Base-by-base conservation (phyloP, 169 alveolate species). In the Cryptosporidium xiaoi region DNA sequence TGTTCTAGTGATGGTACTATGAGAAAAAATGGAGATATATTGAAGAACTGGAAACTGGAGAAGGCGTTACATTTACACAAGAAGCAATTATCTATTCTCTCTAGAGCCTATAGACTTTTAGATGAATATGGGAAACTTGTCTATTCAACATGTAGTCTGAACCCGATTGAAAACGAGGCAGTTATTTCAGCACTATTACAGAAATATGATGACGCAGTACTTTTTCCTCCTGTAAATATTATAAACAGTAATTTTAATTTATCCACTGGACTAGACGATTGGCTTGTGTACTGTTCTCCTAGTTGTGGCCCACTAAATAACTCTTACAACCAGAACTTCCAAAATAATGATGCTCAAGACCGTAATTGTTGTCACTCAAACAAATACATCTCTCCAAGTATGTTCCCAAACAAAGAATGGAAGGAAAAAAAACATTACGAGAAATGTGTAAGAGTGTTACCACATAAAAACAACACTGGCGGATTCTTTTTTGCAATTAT, bases 1-100 rank as follows among this genome's bases (percentile, higher is more conserved):
- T 98, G 99, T 87, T 93, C 98, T 66, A 97, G 99, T 3, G 99
- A 98, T 87, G 99, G 99, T 18, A 98, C 99, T 4, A 87, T 96
- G 64, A 93, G 99, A 84, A 98, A 98, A 91, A 93, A 96, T 51
- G 97, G 97, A 15, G 92, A 93, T 64, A 93, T 96, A 34, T 97
- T 99, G 98, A 93, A 90, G 58, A 94, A 93, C 56, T 98, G 99
- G 99, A 94, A 91, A 82, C 90, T 97, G n/a, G 92, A 93, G 65
- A 96, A 95, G 90, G 99, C 99, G 18, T 91, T 93, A 44, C 94
- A 93, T 82, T 90, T 96, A 68, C 98, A 96, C 93, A 94, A 94
- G 33, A 85, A 95, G 44, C 97, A 98, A 92, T 82, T 94, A 33
- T 92, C 95, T 36, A 95, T 98, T 51, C 90, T 96, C 33, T 92